Evolutionary conservation across 192 early-diverging fungal species (phyloP).

Genomic region (Entrophospora sp.): DNA sequence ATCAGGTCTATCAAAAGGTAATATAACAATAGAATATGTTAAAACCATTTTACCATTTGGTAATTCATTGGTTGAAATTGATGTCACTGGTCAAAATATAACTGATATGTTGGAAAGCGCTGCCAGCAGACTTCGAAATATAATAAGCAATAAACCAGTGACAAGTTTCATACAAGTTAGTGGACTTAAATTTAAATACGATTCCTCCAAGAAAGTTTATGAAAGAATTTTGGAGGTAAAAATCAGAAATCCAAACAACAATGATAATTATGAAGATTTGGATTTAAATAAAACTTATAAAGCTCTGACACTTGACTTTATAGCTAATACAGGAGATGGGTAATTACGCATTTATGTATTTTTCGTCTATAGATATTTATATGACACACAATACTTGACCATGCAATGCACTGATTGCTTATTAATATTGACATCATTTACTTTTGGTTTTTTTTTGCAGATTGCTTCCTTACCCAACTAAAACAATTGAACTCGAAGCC

Average conservation of each 20-base stretch:
- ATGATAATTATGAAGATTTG: constrained; percentile 32
- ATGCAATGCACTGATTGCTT: background rate
- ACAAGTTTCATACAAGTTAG: constrained; percentile 50
- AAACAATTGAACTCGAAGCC: constrained; percentile 13
- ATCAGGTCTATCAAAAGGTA: constrained; percentile 38
- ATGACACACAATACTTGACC: background rate
- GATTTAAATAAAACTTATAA: constrained; percentile 37
- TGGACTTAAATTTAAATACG: constrained; percentile 42
- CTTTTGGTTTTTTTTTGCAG: background rate
- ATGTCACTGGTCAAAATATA: constrained; percentile 45
- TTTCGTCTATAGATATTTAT: background rate
- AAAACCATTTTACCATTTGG: constrained; percentile 56
- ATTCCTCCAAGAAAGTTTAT: constrained; percentile 21
- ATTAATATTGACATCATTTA: background rate
- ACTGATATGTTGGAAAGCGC: constrained; percentile 40
- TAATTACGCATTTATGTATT: background rate
- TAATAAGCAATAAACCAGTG: constrained; percentile 26
- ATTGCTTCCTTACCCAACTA: background rate
- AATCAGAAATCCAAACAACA: constrained; percentile 17
- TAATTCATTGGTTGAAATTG: constrained; percentile 40
- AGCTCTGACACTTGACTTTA: constrained; percentile 49
- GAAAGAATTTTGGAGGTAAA: constrained; percentile 1
- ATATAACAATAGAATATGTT: constrained; percentile 49
- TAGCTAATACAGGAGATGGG: constrained; percentile 48
- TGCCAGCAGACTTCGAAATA: constrained; percentile 22